Evolutionary conservation across 164 flowering plant species (phyloP), one percentile per base, ranked within the genome.

Genomic region (Malania oleifera): DNA sequence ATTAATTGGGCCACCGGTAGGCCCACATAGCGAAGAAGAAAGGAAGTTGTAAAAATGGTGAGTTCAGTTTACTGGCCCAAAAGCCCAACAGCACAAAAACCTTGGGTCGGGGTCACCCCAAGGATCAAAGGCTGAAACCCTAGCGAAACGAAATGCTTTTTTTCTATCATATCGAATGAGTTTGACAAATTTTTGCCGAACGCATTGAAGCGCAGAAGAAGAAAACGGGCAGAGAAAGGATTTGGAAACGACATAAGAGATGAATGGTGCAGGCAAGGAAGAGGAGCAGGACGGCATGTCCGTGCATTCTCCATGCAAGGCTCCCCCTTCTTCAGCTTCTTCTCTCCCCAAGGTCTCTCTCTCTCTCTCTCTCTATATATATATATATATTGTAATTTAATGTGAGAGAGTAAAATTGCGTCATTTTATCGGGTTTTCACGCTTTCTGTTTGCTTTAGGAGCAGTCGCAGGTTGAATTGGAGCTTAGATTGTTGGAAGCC

Each of bases 381-480:
- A 26, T 44, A 28, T 45, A 54, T 31, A 14, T 61, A n/a, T n/a
- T n/a, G n/a, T n/a, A n/a, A n/a, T n/a, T n/a, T n/a, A n/a, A 6
- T 20, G 5, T 20, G 35, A 4, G 35, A 4, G 35, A 31, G 35
- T 46, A 11, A 6, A 4, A 0, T 46, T 5, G 10, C 6, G n/a
- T 20, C 9, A 23, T 25, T 46, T 46, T 23, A 9, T 46, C 22
- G 18, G 37, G 34, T 0, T 6, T 15, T 29, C 1, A 27, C 40
- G 52, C 28, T 34, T 37, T 26, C 35, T 22, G 19, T 45, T 37
- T 13, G 22, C 2, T 19, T 35, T 63, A 88, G 97, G 97, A 90
- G 70, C 83, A 84, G 57, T 80, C 86, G 24, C 85, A 90, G 77
- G 92, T 90, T 28, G 97, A 90, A 59, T 75, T 90, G 87, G 97